phyloP scores from a whole-genome alignment of 139 green algal genomes.

The Deuterostichococcus epilithicus region DNA sequence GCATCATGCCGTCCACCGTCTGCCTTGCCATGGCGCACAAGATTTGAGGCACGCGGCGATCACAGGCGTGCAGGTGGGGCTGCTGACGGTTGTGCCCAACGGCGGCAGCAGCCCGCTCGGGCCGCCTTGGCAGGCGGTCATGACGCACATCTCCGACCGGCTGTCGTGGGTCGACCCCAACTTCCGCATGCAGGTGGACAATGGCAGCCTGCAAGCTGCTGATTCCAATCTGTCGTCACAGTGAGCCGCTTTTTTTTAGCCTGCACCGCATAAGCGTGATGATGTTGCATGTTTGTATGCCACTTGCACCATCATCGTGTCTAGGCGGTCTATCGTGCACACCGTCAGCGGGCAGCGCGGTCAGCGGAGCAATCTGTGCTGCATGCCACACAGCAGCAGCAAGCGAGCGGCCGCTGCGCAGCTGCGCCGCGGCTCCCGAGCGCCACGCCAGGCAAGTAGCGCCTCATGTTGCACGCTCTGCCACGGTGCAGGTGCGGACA shows the following conservation, averaged over 20 bases:
- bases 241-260: no score
- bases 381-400: not conserved
- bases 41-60: no score
- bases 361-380: no score
- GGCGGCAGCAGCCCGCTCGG: conserved; percentile 18
- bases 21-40: no score
- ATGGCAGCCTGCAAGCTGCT: not conserved
- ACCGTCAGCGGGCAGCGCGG: no score
- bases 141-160: conserved; percentile 46
- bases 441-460: not conserved
- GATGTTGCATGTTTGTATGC: no score
- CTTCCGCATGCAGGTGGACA: conserved; percentile 40
- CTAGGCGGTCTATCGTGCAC: no score
- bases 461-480: not conserved
- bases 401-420: not conserved
- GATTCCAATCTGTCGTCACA: no score
- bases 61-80: not conserved
- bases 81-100: conserved; percentile 19
- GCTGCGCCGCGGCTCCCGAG: no score
- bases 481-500: not conserved
- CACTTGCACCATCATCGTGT: no score
- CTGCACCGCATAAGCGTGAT: no score
- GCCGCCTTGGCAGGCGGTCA: conserved; percentile 41
- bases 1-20: no score
- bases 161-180: conserved; percentile 43